Evolutionary conservation across 768 basidiomycete genomes (phyloP).

Genomic region (Pleurotus giganteus): DNA sequence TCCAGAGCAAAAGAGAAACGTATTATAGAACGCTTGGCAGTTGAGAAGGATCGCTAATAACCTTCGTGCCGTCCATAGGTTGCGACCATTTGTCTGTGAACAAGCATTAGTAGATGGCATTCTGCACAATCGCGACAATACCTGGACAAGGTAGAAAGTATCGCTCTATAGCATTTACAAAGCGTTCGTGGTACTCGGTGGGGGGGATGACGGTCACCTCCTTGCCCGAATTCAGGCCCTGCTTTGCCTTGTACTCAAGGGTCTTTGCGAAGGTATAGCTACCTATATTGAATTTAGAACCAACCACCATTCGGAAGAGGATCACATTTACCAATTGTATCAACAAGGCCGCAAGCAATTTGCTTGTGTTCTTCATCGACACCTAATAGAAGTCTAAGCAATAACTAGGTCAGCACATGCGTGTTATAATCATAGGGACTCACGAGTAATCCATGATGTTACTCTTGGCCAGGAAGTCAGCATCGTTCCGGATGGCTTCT

Average conservation of each 20-base stretch:
- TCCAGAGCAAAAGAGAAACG: neutral
- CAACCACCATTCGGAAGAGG: neutral
- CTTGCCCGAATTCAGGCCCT: conserved; percentile 65
- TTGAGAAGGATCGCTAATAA: conserved; percentile 33
- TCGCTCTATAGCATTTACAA: conserved; percentile 65
- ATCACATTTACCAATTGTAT: conserved; percentile 64
- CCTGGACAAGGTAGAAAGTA: conserved; percentile 82
- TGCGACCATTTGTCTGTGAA: conserved; percentile 49
- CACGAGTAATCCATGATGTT: conserved; percentile 90
- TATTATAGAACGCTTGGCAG: conserved; percentile 43
- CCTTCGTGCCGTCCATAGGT: conserved; percentile 36
- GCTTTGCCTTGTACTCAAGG: conserved; percentile 83
- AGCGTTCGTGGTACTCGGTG: conserved; percentile 75
- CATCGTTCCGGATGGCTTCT: conserved; percentile 68
- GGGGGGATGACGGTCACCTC: conserved; percentile 82
- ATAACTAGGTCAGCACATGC: neutral
- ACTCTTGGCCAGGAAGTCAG: conserved; percentile 69
- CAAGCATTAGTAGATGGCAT: neutral
- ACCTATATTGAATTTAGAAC: conserved; percentile 35
- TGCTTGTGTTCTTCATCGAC: conserved; percentile 65
- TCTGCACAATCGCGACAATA: conserved; percentile 24
- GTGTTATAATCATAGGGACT: conserved; percentile 22
- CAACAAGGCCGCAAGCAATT: conserved; percentile 77
- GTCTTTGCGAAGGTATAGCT: conserved; percentile 87
- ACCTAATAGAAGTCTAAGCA: conserved; percentile 62